Percentiles rank a stretch among this genome's conserved stretches.
Evolutionary conservation across 2,329 filamentous ascomycete genomes (phyloP).

Genomic region (Aspergillus floridensis): DNA sequence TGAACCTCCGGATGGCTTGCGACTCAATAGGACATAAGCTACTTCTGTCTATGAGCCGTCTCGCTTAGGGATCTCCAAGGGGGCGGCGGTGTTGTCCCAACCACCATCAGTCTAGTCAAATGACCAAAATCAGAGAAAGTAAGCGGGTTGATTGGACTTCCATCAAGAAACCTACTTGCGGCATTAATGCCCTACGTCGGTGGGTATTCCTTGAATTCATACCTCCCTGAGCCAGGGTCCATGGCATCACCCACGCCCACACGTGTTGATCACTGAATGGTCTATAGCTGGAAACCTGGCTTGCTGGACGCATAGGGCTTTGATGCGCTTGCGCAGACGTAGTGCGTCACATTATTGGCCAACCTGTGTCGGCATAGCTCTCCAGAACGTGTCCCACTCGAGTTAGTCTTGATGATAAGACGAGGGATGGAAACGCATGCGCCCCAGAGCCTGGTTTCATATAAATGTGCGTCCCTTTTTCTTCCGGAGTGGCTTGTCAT

Average conservation of each 20-base stretch:
- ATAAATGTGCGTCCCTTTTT: conserved; percentile 10
- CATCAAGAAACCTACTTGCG: neutral
- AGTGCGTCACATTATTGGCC: neutral
- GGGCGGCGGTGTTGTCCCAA: neutral
- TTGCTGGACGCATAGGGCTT: neutral
- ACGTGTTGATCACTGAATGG: neutral
- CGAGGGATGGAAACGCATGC: neutral
- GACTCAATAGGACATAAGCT: neutral
- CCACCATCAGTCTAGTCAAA: neutral
- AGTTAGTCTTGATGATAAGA: neutral
- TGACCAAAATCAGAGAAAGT: neutral
- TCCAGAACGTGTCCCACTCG: neutral
- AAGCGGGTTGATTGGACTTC: neutral
- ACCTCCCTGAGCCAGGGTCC: neutral
- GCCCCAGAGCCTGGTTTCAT: conserved; percentile 13
- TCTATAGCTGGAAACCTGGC: neutral
- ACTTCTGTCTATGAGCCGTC: neutral
- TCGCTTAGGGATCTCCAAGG: neutral
- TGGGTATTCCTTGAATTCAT: neutral
- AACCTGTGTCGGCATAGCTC: neutral
- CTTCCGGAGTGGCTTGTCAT: conserved; percentile 8
- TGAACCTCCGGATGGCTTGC: neutral
- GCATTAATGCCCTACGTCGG: neutral
- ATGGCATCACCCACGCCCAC: neutral
- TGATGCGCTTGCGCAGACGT: neutral